Conservation (phyloP, 768 basidiomycete genomes). For the Cystofilobasidium capitatum region DNA sequence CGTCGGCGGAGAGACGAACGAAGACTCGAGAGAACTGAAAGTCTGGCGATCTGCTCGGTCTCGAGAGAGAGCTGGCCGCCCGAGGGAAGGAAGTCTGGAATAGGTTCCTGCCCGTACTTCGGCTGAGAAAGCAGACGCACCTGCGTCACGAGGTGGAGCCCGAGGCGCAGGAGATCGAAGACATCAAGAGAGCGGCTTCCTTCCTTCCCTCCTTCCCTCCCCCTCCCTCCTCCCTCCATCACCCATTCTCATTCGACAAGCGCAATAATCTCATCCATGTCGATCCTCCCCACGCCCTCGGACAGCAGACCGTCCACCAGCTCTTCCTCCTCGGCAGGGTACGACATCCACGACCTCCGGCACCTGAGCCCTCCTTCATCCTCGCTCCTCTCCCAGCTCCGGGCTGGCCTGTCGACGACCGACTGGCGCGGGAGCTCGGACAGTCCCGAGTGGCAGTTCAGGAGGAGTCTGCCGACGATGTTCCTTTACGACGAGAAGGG, state of each 20-base stretch:
- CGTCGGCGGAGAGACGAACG: neutral
- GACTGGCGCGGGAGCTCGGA: conserved; percentile 5
- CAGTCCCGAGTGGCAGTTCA: conserved; percentile 34
- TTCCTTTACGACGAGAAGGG: conserved; percentile 81
- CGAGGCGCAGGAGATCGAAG: conserved; percentile 4
- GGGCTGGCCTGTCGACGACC: neutral
- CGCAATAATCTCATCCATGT: neutral
- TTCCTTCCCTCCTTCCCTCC: neutral
- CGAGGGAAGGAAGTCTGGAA: too few relatives aligned
- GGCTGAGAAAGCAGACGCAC: too few relatives aligned
- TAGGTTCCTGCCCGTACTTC: too few relatives aligned
- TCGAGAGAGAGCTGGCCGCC: too few relatives aligned
- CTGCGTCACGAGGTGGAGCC: conserved; percentile 8
- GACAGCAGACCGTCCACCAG: neutral
- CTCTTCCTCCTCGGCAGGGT: neutral
- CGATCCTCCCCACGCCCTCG: neutral
- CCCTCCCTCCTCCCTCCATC: neutral
- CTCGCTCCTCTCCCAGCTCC: conserved; percentile 19
- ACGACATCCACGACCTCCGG: conserved; percentile 20
- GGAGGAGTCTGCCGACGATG: conserved; percentile 65
- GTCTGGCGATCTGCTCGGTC: too few relatives aligned
- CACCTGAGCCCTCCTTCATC: conserved; percentile 17
- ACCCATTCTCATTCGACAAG: too few relatives aligned
- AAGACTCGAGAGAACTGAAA: too few relatives aligned
- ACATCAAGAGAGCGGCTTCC: neutral